These are phyloP conservation scores for Ajuga reptans DNA, from an alignment of 305 asterid species.

Conservation along the genomic window DNA sequence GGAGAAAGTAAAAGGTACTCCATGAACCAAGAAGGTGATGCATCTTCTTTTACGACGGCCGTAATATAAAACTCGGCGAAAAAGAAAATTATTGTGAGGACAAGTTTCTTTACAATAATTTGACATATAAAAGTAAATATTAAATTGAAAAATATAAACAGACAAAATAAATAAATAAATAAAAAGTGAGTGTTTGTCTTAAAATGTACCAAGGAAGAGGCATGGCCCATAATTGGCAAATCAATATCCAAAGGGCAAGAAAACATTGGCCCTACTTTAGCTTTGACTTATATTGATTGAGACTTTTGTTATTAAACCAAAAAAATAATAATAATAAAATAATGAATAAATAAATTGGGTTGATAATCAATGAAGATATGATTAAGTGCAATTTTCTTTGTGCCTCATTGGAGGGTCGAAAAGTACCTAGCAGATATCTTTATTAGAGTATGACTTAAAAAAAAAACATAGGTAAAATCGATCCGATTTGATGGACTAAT, in stretches of 20 bases:
- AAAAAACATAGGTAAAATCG: too few species aligned
- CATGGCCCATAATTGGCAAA: slow-evolving; percentile 29
- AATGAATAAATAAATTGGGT: not conserved
- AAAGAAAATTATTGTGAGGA: not conserved
- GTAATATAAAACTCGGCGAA: too few species aligned
- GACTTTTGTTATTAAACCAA: slow-evolving; percentile 17
- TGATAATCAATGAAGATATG: slow-evolving; percentile 31
- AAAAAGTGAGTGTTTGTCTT: slow-evolving; percentile 24
- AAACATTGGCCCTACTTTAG: slow-evolving; percentile 22
- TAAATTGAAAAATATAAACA: too few species aligned
- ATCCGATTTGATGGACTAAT: too few species aligned
- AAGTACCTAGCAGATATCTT: not conserved
- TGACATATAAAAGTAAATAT: slow-evolving; percentile 7
- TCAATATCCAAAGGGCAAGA: slow-evolving; percentile 22
- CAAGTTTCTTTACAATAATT: slow-evolving; percentile 22
- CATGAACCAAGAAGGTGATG: too few species aligned
- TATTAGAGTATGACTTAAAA: too few species aligned
- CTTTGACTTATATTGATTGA: slow-evolving; percentile 30
- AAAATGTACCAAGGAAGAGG: not conserved
- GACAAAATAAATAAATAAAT: not conserved
- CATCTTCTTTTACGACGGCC: too few species aligned
- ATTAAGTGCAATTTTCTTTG: slow-evolving; percentile 26
- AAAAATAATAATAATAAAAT: not conserved
- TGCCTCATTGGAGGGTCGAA: slow-evolving; percentile 35
- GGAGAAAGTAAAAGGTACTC: too few species aligned